phyloP scores from a whole-genome alignment of 2,329 filamentous ascomycete genomes.

The Diaporthe sp. region DNA sequence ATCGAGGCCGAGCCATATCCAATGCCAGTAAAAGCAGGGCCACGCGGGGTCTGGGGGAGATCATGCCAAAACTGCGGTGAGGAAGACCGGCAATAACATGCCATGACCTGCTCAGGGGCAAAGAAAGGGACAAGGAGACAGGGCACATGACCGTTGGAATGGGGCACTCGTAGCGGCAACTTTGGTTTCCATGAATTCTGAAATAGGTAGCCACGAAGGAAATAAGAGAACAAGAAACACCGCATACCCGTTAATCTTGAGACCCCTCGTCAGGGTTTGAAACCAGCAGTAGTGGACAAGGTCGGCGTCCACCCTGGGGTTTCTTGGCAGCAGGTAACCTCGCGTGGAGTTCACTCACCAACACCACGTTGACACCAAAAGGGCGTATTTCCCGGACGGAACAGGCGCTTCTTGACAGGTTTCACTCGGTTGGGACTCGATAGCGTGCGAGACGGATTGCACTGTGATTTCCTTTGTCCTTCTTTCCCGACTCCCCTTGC shows the following conservation, averaged over 20 bases:
- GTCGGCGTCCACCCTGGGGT: neutral
- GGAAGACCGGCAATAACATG: neutral
- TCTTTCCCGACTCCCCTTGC: neutral
- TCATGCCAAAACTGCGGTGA: conserved; percentile 17
- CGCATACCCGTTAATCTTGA: neutral
- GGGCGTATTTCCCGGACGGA: neutral
- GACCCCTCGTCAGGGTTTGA: neutral
- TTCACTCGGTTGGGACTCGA: conserved; percentile 16
- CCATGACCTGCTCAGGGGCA: neutral
- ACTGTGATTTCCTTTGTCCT: neutral
- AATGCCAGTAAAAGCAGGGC: conserved; percentile 4
- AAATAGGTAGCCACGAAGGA: neutral
- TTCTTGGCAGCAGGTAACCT: conserved; percentile 16
- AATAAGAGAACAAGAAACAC: neutral
- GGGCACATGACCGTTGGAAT: neutral
- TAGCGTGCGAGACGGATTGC: neutral
- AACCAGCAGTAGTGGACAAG: conserved; percentile 8
- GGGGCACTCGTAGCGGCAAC: neutral
- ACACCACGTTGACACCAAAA: neutral
- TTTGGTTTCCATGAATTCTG: neutral
- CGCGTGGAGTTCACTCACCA: neutral
- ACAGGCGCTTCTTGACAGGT: conserved; percentile 14
- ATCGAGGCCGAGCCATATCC: neutral
- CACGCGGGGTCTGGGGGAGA: neutral
- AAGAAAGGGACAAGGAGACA: neutral